Conservation (phyloP, 139 green algal genomes). For the Chlorella ohadii region DNA sequence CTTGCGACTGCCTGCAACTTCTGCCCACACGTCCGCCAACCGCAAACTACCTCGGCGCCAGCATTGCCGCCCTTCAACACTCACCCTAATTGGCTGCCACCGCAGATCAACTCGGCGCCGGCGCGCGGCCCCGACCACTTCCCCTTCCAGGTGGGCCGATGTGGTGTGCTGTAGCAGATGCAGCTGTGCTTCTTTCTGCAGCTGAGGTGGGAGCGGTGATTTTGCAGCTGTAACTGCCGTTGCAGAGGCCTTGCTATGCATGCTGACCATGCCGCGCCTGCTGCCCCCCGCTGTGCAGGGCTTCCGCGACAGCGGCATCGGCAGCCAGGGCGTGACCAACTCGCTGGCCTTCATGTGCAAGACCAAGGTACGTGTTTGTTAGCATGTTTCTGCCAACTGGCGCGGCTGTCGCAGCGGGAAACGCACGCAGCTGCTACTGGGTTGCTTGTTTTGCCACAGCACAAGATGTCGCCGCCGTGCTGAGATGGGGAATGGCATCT, state of each 20-base stretch:
- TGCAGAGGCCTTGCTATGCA: too few species aligned
- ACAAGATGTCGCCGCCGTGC: too few species aligned
- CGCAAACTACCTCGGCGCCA: constrained; percentile 90
- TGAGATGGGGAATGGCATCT: too few species aligned
- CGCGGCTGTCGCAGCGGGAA: neutral
- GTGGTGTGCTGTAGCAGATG: too few species aligned
- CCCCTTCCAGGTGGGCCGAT: constrained; percentile 64
- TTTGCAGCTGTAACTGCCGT: too few species aligned
- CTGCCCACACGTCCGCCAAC: neutral
- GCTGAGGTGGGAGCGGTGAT: too few species aligned
- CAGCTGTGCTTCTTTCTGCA: too few species aligned
- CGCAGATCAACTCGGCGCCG: constrained; percentile 91
- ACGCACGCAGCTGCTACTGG: neutral
- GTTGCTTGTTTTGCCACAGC: too few species aligned
- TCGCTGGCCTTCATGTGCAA: constrained; percentile 94
- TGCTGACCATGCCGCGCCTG: too few species aligned
- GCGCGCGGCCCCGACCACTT: constrained; percentile 91
- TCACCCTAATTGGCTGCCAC: too few species aligned
- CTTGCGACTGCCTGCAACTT: neutral
- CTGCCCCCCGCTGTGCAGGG: constrained; percentile 40
- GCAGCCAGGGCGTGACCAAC: constrained; percentile 91
- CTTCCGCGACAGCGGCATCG: constrained; percentile 93
- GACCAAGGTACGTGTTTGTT: constrained; percentile 62
- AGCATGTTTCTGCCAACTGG: neutral
- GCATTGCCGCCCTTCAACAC: too few species aligned